Percentiles rank a stretch among this genome's conserved stretches.
These are phyloP conservation scores for Acacia melanoxylon DNA, from an alignment of 306 rosid species.

Conservation along the genomic window DNA sequence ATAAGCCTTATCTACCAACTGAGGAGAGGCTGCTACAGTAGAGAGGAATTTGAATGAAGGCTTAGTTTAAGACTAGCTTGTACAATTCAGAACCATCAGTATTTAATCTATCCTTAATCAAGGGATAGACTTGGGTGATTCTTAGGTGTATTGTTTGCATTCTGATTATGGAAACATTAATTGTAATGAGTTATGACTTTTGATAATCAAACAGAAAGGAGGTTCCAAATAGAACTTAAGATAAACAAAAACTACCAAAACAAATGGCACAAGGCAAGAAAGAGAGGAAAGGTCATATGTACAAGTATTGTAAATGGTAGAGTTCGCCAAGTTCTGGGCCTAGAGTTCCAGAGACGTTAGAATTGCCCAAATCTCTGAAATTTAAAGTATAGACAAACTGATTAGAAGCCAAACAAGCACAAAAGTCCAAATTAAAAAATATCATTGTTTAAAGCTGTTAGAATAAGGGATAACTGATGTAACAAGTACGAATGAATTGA, in stretches of 20 bases:
- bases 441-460: no score
- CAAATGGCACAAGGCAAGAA: not conserved
- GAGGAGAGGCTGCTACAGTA: no score
- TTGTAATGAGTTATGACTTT: not conserved
- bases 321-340: constrained; percentile 86
- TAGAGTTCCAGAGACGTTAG: constrained; percentile 80
- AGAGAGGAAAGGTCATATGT: constrained; percentile 28
- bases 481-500: no score
- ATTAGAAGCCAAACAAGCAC: not conserved
- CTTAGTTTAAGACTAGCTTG: no score
- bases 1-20: no score
- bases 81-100: no score
- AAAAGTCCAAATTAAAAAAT: no score
- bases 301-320: constrained; percentile 81
- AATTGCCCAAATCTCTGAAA: constrained; percentile 93
- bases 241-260: not conserved
- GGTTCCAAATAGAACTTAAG: not conserved
- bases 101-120: no score
- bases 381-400: constrained; percentile 25
- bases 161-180: not conserved
- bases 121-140: not conserved
- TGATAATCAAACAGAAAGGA: not conserved
- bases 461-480: no score
- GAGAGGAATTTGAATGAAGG: no score
- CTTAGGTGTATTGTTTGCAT: not conserved